Evolutionary conservation across 495 filamentous ascomycete genomes (phyloP).

Genomic region (Amphirosellinia nigrospora): DNA sequence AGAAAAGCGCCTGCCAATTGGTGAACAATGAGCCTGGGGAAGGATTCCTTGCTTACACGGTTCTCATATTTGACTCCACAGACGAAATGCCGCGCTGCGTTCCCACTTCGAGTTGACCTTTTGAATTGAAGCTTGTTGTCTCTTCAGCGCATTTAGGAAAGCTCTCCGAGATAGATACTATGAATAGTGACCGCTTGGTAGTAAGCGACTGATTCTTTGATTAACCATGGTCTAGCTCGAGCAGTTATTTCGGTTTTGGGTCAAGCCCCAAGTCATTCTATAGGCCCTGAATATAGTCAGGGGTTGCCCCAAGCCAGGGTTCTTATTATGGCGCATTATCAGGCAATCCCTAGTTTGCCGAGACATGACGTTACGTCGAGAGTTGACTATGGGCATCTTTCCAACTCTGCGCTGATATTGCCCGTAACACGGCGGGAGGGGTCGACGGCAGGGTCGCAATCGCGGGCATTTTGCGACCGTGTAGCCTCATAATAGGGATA

Average conservation of each 20-base stretch:
- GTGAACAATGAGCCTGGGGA: conserved; percentile 25
- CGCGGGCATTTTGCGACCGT: conserved; percentile 25
- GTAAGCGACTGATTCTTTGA: conserved; percentile 3
- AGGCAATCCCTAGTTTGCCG: conserved; percentile 9
- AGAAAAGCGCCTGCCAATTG: conserved; percentile 19
- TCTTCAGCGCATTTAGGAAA: conserved; percentile 14
- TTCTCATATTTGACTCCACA: conserved; percentile 10
- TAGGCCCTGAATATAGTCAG: conserved; percentile 23
- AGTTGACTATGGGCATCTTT: conserved; percentile 17
- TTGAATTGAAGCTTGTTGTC: background rate
- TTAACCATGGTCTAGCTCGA: background rate
- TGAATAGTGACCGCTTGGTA: conserved; percentile 7
- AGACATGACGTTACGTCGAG: conserved; percentile 27
- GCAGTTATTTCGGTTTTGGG: conserved; percentile 13
- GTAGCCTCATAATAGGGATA: conserved; percentile 35
- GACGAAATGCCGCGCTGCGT: conserved; percentile 16
- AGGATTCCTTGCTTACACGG: conserved; percentile 18
- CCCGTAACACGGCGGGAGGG: conserved; percentile 18
- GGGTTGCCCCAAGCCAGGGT: conserved; percentile 19
- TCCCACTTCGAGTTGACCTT: conserved; percentile 9
- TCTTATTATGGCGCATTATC: conserved; percentile 23
- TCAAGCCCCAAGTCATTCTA: conserved; percentile 16
- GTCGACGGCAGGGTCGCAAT: conserved; percentile 12
- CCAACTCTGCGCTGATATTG: conserved; percentile 21
- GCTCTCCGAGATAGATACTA: background rate